Conservation (phyloP, 257 asterid species). For the Jacaranda mimosifolia region DNA sequence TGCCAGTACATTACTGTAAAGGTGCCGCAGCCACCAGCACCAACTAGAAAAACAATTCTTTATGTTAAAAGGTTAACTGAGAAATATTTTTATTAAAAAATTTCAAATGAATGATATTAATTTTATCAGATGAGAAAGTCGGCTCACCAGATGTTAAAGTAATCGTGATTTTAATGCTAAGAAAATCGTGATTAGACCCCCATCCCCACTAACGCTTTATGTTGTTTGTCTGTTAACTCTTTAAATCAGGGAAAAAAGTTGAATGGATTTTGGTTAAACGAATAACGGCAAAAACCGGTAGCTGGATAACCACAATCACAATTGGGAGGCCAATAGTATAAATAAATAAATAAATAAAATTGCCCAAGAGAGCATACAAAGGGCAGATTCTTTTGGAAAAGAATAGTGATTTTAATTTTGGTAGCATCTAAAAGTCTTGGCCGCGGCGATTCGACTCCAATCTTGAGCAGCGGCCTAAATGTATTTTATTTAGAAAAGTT, state of each 20-base stretch:
- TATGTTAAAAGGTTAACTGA: not conserved
- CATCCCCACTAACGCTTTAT: slow-evolving; percentile 40
- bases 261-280: slow-evolving; percentile 17
- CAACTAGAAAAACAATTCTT: not conserved
- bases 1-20: not conserved
- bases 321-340: not conserved
- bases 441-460: slow-evolving; percentile 31
- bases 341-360: not conserved
- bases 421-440: slow-evolving; percentile 6
- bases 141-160: slow-evolving; percentile 21
- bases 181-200: slow-evolving; percentile 28
- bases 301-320: slow-evolving; percentile 33
- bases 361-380: slow-evolving; percentile 25
- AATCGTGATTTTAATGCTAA: not conserved
- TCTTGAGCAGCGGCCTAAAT: not conserved
- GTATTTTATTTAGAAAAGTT: not conserved
- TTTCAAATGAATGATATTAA: not conserved
- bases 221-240: slow-evolving; percentile 26
- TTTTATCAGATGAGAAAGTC: not conserved
- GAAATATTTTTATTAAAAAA: not conserved
- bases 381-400: slow-evolving; percentile 27
- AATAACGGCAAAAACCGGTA: slow-evolving; percentile 23
- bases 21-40: not conserved
- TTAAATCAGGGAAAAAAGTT: not conserved
- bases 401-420: not conserved